A percentile compares a stretch with the other conserved stretches of the same genome.
Evolutionary conservation across 495 filamentous ascomycete species (phyloP).

Genomic region (Glarea lozoyensis): DNA sequence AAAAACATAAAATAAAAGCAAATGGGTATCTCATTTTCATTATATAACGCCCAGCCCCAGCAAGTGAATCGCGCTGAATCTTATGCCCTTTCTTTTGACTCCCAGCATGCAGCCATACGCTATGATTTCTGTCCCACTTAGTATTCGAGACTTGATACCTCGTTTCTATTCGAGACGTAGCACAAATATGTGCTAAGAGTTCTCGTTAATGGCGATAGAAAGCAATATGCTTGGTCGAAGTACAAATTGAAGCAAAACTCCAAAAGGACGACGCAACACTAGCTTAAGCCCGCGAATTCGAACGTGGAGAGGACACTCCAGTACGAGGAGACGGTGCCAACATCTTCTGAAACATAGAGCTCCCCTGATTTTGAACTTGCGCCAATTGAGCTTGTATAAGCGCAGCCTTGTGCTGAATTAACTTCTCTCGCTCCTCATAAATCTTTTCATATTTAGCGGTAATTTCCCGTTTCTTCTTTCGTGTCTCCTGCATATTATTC

Average conservation of each 20-base stretch:
- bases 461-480: constrained; percentile 56
- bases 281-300: too few relatives aligned
- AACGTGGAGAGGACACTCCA: background rate
- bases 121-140: background rate
- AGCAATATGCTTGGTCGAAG: too few relatives aligned
- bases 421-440: constrained; percentile 38
- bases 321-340: background rate
- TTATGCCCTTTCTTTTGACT: background rate
- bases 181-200: background rate
- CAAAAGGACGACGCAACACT: too few relatives aligned
- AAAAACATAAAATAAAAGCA: constrained; percentile 2
- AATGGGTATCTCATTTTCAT: constrained; percentile 16
- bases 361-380: constrained; percentile 47
- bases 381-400: constrained; percentile 42
- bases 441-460: constrained; percentile 63
- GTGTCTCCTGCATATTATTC: constrained; percentile 50
- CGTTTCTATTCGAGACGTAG: background rate
- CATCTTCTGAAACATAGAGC: constrained; percentile 17
- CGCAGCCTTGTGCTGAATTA: constrained; percentile 44
- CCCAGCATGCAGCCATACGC: background rate
- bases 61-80: constrained; percentile 2
- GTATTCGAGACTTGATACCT: background rate
- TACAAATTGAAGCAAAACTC: too few relatives aligned
- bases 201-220: background rate
- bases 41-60: background rate